phyloP scores from a whole-genome alignment of 2,329 filamentous ascomycete genomes.

The Cordyceps pruinosa region DNA sequence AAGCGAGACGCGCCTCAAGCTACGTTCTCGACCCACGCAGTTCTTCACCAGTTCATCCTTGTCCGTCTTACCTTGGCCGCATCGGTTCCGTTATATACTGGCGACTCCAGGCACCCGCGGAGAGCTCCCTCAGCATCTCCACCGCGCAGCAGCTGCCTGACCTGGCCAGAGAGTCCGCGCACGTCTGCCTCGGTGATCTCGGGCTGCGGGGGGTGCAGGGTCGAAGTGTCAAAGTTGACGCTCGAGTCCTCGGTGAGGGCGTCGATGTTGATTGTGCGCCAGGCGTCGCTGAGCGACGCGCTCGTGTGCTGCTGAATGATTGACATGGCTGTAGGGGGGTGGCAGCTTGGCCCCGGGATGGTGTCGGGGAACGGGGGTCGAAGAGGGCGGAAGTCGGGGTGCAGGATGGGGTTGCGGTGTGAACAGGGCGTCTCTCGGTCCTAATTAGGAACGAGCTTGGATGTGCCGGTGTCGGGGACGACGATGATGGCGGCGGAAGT shows the following conservation, averaged over 20 bases:
- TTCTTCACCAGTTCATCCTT: background rate
- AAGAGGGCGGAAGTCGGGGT: background rate
- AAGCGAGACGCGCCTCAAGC: background rate
- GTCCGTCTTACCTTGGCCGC: conserved; percentile 45
- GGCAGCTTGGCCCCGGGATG: background rate
- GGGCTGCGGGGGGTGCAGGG: conserved; percentile 69
- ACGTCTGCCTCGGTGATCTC: conserved; percentile 72
- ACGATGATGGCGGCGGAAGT: background rate
- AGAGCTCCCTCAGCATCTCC: conserved; percentile 85
- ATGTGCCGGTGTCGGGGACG: background rate
- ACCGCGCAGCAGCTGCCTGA: conserved; percentile 78
- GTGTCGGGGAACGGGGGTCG: background rate
- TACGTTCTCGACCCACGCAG: background rate
- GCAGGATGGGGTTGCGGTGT: no score
- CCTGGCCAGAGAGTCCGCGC: conserved; percentile 69
- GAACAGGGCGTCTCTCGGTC: no score
- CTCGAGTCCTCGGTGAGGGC: conserved; percentile 83
- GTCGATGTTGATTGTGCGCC: conserved; percentile 92
- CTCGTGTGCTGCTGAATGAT: conserved; percentile 60
- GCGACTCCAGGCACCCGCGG: conserved; percentile 74
- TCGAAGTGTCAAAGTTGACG: conserved; percentile 82
- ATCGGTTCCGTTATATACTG: conserved; percentile 62
- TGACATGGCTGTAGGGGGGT: conserved; percentile 42
- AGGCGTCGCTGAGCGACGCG: conserved; percentile 55
- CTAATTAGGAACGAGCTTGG: background rate